Base-by-base conservation (phyloP, 768 basidiomycete species). In the Pseudohyphozyma bogoriensis region DNA sequence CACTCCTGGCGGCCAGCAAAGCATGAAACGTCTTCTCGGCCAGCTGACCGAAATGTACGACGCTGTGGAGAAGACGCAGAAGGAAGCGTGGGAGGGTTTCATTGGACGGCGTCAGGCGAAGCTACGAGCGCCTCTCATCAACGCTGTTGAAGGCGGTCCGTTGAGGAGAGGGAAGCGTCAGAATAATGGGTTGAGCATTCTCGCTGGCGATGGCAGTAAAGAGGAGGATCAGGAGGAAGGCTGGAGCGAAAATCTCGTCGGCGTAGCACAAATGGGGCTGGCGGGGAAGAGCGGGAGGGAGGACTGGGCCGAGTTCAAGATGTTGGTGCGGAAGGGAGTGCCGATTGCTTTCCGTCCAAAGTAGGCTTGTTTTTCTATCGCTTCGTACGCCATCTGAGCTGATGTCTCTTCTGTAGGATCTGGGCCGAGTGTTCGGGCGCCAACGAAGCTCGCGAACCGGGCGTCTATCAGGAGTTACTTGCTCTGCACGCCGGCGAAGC, bases 371-470 rank as follows among this genome's bases (percentile, higher is more conserved):
- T 11, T 31, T 44, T 22, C 10, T 37, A 5, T 29, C 22, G 6
- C 3, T 4, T 44, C 13, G 9, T 20, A 9, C 15, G 8, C 18
- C 0, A 4, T 4, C 9, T 20, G 13, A n/a, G 39, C 16, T 39
- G 39, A 47, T 9, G 2, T 7, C 9, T 12, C 28, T 15, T 13
- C n/a, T 11, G 32, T 24, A 60, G 63, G 56, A 66, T 71, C 47
- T 93, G 90, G 88, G 73, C 86, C 56, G 95, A 99, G 77, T 93
- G 89, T 71, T 91, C 87, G 65, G 90, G 91, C 1, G 92, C 86
- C 1, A 76, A 89, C 71, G 93, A 96, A 72, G 85, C 89, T 79
- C 81, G 82, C 62, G 90, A 95, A 68, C 93, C 93, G 3, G 93
- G 93, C 1, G 71, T 86, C 63, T 97, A 96, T 73, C 78, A 80